Evolutionary conservation across 2,329 filamentous ascomycete species (phyloP).

Genomic region (Bisporella sp.): DNA sequence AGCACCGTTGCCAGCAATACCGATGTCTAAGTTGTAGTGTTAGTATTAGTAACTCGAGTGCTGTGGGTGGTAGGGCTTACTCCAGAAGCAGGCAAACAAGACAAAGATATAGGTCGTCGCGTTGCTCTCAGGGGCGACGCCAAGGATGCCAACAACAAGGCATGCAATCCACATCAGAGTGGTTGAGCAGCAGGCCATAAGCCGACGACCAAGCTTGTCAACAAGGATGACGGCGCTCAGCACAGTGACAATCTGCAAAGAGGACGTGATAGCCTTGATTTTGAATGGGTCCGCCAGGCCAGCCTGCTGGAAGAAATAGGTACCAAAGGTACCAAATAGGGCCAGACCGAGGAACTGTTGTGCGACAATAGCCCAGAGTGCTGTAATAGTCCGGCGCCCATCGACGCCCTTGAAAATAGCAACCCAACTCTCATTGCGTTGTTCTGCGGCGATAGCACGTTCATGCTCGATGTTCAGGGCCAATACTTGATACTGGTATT

Average conservation of each 20-base stretch:
- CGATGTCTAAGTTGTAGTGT: slow-evolving; percentile 12
- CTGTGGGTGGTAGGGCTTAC: background rate
- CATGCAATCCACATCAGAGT: slow-evolving; percentile 5
- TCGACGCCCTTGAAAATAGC: slow-evolving; percentile 25
- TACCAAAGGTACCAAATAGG: slow-evolving; percentile 18
- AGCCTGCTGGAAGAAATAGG: slow-evolving; percentile 19
- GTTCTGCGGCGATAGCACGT: slow-evolving; percentile 17
- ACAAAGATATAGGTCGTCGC: slow-evolving; percentile 6
- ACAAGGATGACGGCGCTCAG: slow-evolving; percentile 5
- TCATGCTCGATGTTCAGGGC: slow-evolving; percentile 24
- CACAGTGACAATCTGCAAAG: slow-evolving; percentile 6
- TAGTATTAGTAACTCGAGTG: background rate
- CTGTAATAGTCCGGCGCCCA: slow-evolving; percentile 22
- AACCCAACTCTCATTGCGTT: slow-evolving; percentile 23
- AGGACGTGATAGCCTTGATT: slow-evolving; percentile 11
- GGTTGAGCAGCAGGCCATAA: slow-evolving; percentile 5
- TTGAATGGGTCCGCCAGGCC: slow-evolving; percentile 19
- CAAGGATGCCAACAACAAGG: slow-evolving; percentile 8
- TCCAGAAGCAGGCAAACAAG: slow-evolving; percentile 9
- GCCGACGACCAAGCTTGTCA: slow-evolving; percentile 7
- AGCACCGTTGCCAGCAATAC: slow-evolving; percentile 6
- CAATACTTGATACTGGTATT: slow-evolving; percentile 22
- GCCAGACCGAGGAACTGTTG: slow-evolving; percentile 20
- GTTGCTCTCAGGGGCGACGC: slow-evolving; percentile 5
- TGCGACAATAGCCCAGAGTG: slow-evolving; percentile 14